These are phyloP conservation scores for Penicillium salamii DNA, from an alignment of 495 filamentous ascomycete species.

Conservation along the genomic window DNA sequence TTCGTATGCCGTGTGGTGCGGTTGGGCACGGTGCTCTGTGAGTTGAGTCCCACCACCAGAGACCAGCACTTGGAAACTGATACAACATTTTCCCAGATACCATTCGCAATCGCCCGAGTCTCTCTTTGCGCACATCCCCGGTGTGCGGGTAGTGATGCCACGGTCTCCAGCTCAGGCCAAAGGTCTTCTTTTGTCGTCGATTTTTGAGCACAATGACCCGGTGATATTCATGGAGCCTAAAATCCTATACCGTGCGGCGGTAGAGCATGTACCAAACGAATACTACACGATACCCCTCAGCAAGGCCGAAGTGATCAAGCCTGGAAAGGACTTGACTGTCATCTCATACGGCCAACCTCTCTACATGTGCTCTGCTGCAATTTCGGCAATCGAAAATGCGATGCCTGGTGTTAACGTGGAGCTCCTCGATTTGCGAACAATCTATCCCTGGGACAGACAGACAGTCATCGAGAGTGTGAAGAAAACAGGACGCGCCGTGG, in stretches of 20 bases:
- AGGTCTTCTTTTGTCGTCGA: slow-evolving; percentile 74
- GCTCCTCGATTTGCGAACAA: slow-evolving; percentile 85
- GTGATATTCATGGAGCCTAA: slow-evolving; percentile 98
- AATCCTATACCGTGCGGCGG: slow-evolving; percentile 88
- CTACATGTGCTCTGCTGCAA: slow-evolving; percentile 80
- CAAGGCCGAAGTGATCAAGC: slow-evolving; percentile 84
- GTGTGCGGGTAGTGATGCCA: slow-evolving; percentile 85
- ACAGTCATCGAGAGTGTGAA: slow-evolving; percentile 78
- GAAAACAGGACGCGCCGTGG: slow-evolving; percentile 86
- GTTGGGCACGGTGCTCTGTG: slow-evolving; percentile 95
- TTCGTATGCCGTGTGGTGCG: slow-evolving; percentile 91
- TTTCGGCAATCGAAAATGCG: slow-evolving; percentile 76
- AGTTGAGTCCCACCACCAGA: slow-evolving; percentile 19
- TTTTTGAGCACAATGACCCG: slow-evolving; percentile 81
- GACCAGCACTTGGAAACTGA: slow-evolving; percentile 6
- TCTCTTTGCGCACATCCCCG: slow-evolving; percentile 89
- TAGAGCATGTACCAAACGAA: slow-evolving; percentile 86
- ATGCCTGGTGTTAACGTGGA: slow-evolving; percentile 73
- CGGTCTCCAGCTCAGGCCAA: slow-evolving; percentile 90
- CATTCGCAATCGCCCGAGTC: slow-evolving; percentile 93
- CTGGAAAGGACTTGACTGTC: slow-evolving; percentile 80
- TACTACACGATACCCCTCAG: slow-evolving; percentile 82
- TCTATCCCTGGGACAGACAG: slow-evolving; percentile 94
- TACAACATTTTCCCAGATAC: slow-evolving; percentile 50
- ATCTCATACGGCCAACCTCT: slow-evolving; percentile 91